These are phyloP conservation scores for Dittrichia graveolens DNA, from an alignment of 129 eudicot species.

Conservation along the genomic window DNA sequence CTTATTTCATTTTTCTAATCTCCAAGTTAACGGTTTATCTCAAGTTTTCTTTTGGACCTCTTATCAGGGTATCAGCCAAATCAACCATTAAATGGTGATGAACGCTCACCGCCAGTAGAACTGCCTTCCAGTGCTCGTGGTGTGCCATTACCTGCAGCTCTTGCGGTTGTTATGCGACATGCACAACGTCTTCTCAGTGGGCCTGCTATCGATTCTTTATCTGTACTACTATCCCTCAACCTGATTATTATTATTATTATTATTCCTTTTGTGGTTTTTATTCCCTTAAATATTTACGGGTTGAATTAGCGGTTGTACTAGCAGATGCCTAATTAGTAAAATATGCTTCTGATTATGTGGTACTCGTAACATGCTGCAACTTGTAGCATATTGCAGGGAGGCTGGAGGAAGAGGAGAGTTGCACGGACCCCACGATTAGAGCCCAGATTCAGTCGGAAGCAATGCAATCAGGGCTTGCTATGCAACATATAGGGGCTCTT, in stretches of 20 bases:
- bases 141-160: constrained; percentile 63
- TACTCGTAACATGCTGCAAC: constrained; percentile 47
- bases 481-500: constrained; percentile 97
- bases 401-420: constrained; percentile 65
- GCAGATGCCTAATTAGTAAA: neutral
- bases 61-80: constrained; percentile 54
- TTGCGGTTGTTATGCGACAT: constrained; percentile 63
- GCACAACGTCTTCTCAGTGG: constrained; percentile 75
- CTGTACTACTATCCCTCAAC: constrained; percentile 47
- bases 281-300: neutral
- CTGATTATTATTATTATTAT: constrained; percentile 1
- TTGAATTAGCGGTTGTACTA: too few relatives aligned
- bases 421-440: constrained; percentile 64
- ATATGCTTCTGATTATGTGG: constrained; percentile 34
- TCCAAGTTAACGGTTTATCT: neutral
- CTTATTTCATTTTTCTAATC: neutral
- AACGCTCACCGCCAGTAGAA: constrained; percentile 38
- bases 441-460: constrained; percentile 77
- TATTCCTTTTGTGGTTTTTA: neutral
- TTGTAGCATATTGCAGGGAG: constrained; percentile 83
- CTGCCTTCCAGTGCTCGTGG: constrained; percentile 70
- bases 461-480: constrained; percentile 69
- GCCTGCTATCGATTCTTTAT: constrained; percentile 59
- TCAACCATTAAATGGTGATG: constrained; percentile 45
- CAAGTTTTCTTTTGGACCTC: neutral